A percentile compares a stretch with the other conserved stretches of the same genome.
Conservation (phyloP, 2,329 filamentous ascomycete genomes). For the Alternaria brassicae region DNA sequence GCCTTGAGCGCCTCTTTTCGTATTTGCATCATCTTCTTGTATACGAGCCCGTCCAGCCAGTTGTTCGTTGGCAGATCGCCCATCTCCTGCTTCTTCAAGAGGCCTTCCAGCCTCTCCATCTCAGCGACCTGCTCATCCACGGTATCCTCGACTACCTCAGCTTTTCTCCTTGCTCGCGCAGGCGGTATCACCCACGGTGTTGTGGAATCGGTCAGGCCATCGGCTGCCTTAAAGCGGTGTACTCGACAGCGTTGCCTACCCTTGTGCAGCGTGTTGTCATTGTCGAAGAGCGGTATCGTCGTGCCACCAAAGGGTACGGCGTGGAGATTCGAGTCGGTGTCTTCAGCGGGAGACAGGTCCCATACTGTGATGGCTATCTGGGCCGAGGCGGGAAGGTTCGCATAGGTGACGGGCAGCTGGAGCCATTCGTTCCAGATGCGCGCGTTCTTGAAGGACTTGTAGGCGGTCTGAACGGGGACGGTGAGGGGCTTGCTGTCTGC, state of each 20-base stretch:
- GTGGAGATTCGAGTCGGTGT: conserved; percentile 73
- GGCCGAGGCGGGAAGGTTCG: conserved; percentile 79
- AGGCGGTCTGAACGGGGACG: conserved; percentile 88
- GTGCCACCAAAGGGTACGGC: conserved; percentile 93
- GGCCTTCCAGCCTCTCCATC: conserved; percentile 82
- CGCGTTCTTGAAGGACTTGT: conserved; percentile 82
- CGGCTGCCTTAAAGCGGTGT: conserved; percentile 81
- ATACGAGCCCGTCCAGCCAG: conserved; percentile 95
- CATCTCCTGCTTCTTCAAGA: conserved; percentile 99
- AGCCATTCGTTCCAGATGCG: conserved; percentile 96
- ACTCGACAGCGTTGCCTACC: conserved; percentile 90
- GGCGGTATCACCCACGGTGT: conserved; percentile 73
- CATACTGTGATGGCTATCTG: conserved; percentile 92
- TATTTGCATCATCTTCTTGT: conserved; percentile 82
- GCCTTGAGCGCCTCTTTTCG: conserved; percentile 51
- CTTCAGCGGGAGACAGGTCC: conserved; percentile 86
- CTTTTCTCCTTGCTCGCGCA: conserved; percentile 60
- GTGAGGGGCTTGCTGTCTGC: conserved; percentile 94
- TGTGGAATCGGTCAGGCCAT: conserved; percentile 79
- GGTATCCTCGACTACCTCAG: conserved; percentile 55
- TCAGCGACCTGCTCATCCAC: conserved; percentile 78
- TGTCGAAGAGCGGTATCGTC: conserved; percentile 89
- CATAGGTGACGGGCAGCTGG: conserved; percentile 82
- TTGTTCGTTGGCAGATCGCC: conserved; percentile 91
- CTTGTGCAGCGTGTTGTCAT: conserved; percentile 88